phyloP scores from a whole-genome alignment of 73 alveolate genomes.

The Symbiodinium pilosum region DNA sequence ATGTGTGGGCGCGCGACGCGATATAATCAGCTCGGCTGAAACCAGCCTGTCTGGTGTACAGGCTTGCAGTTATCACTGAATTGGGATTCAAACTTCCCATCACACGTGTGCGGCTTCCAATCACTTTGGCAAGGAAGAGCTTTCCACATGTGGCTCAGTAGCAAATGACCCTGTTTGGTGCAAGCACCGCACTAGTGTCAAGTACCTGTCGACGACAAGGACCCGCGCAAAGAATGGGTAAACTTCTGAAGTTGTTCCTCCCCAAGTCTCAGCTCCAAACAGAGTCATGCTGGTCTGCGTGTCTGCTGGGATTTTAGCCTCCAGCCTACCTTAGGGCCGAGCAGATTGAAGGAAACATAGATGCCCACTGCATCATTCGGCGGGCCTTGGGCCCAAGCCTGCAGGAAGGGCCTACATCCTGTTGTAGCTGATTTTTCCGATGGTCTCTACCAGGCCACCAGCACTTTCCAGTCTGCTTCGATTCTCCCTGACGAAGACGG shows the following conservation, averaged over 20 bases:
- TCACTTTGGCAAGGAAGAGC: conserved; percentile 19
- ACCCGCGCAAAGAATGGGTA: background rate
- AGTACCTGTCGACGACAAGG: background rate
- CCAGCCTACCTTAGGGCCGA: too few relatives aligned
- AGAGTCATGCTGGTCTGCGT: too few relatives aligned
- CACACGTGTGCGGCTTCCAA: background rate
- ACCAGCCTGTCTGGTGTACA: conserved; percentile 5
- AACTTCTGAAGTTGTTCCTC: too few relatives aligned
- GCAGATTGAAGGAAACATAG: background rate
- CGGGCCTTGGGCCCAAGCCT: background rate
- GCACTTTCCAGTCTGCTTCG: conserved; percentile 78
- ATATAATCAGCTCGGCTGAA: background rate
- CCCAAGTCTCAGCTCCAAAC: too few relatives aligned
- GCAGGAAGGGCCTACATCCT: background rate
- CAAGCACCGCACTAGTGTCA: too few relatives aligned
- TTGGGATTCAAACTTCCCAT: conserved; percentile 5
- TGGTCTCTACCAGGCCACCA: conserved; percentile 76
- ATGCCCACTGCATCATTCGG: background rate
- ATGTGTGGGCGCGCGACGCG: too few relatives aligned
- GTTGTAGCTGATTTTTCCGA: conserved; percentile 58
- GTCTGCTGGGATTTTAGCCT: too few relatives aligned
- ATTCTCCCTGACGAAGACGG: conserved; percentile 72
- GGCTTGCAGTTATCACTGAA: background rate
- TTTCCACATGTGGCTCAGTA: background rate
- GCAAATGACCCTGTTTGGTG: background rate